Evolutionary conservation across 1,284 basidiomycete genomes (phyloP).

Genomic region (Cryptococcus sp.): DNA sequence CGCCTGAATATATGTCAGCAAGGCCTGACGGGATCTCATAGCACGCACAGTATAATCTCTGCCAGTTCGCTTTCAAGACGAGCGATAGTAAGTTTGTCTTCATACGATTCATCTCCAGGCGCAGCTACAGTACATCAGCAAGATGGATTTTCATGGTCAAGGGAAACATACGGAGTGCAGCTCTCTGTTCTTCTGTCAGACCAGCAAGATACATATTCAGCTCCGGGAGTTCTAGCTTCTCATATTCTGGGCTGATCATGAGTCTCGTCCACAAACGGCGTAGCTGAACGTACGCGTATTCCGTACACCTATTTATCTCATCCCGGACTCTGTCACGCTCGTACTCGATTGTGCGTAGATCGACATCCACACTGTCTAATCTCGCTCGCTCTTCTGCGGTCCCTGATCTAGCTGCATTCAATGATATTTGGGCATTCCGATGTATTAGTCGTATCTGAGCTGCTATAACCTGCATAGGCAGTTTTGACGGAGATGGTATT

Average conservation of each 20-base stretch:
- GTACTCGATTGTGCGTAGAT: conserved; percentile 35
- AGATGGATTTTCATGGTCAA: background rate
- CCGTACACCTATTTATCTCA: conserved; percentile 36
- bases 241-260: conserved; percentile 27
- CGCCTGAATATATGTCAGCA: conserved; percentile 12
- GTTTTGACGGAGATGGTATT: background rate
- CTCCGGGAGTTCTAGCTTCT: conserved; percentile 24
- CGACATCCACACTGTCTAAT: conserved; percentile 34
- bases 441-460: conserved; percentile 29
- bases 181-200: conserved; percentile 5
- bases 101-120: conserved; percentile 21
- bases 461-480: conserved; percentile 20
- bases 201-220: conserved; percentile 17
- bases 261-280: background rate
- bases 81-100: conserved; percentile 28
- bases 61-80: conserved; percentile 38
- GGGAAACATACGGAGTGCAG: conserved; percentile 27
- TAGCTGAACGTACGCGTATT: conserved; percentile 31
- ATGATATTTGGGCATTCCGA: conserved; percentile 24
- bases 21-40: conserved; percentile 1
- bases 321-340: conserved; percentile 36
- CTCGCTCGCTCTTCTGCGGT: conserved; percentile 25
- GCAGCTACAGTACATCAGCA: conserved; percentile 11
- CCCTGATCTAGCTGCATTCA: conserved; percentile 32
- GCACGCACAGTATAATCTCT: conserved; percentile 29